phyloP scores from a whole-genome alignment of 176 grass and related monocot species.

The Triticum urartu region DNA sequence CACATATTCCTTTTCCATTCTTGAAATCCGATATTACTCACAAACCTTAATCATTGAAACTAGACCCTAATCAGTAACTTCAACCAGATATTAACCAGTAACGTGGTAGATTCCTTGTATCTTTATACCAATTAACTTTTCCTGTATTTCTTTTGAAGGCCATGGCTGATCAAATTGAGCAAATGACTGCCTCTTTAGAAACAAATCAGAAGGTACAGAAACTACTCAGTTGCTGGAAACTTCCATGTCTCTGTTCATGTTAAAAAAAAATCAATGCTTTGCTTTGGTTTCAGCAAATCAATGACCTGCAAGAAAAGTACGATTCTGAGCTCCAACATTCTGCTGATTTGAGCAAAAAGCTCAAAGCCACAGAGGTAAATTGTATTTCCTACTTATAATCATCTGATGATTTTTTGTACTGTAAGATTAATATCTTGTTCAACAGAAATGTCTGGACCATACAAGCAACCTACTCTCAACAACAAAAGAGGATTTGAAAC shows the following conservation, averaged over 20 bases:
- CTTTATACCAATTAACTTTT: conserved; percentile 1
- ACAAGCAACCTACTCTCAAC: conserved; percentile 71
- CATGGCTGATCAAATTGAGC: conserved; percentile 89
- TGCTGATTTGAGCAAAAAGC: conserved; percentile 64
- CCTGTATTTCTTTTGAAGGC: conserved; percentile 48
- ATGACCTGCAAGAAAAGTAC: conserved; percentile 75
- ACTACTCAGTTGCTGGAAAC: not conserved
- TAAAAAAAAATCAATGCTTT: conserved; percentile 4
- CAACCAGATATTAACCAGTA: not conserved
- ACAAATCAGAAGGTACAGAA: conserved; percentile 61
- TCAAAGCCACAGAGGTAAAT: conserved; percentile 73
- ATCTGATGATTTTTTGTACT: not conserved
- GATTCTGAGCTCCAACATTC: conserved; percentile 68
- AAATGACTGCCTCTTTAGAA: conserved; percentile 64
- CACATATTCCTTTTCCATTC: not conserved
- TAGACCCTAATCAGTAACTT: not conserved
- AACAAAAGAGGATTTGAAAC: conserved; percentile 83
- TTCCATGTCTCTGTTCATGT: not conserved
- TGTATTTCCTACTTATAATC: not conserved
- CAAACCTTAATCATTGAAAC: not conserved
- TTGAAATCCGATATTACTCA: not conserved
- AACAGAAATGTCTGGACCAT: conserved; percentile 84
- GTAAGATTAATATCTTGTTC: conserved; percentile 1
- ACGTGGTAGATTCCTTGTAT: not conserved
- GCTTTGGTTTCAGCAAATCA: conserved; percentile 57